Conservation (phyloP, 2,329 filamentous ascomycete species). For the Phoma sp. region DNA sequence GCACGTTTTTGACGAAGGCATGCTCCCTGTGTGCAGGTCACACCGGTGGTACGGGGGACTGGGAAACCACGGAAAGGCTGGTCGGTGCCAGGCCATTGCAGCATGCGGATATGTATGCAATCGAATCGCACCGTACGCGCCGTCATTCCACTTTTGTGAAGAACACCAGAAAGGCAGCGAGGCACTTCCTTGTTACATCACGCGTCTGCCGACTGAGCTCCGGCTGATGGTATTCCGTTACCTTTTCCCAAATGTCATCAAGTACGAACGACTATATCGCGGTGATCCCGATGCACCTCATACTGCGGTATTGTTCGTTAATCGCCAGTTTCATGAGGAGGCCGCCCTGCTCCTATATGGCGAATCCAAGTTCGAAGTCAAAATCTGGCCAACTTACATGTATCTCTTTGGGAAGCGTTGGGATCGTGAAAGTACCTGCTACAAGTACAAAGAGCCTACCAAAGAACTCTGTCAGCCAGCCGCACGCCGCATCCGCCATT, state of each 20-base stretch:
- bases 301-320: slow-evolving; percentile 16
- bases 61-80: background rate
- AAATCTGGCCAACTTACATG: background rate
- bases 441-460: background rate
- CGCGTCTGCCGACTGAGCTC: slow-evolving; percentile 23
- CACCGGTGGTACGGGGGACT: background rate
- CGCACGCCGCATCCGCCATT: slow-evolving; percentile 4
- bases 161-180: slow-evolving; percentile 16
- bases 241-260: slow-evolving; percentile 18
- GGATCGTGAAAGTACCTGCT: background rate
- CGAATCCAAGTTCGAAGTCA: slow-evolving; percentile 13
- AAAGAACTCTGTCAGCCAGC: background rate
- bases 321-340: slow-evolving; percentile 21
- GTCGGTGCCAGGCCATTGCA: slow-evolving; percentile 24
- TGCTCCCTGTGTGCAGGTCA: slow-evolving; percentile 10
- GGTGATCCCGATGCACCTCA: background rate
- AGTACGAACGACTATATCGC: background rate
- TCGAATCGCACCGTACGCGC: slow-evolving; percentile 6
- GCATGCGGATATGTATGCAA: slow-evolving; percentile 21
- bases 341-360: slow-evolving; percentile 20
- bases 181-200: slow-evolving; percentile 23
- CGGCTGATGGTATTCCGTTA: slow-evolving; percentile 25
- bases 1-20: background rate
- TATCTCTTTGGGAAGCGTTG: slow-evolving; percentile 4
- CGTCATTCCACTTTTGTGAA: slow-evolving; percentile 21